These are phyloP conservation scores for Lipomyces yamanashiensis DNA, from an alignment of 805 yeast genomes.

Conservation along the genomic window DNA sequence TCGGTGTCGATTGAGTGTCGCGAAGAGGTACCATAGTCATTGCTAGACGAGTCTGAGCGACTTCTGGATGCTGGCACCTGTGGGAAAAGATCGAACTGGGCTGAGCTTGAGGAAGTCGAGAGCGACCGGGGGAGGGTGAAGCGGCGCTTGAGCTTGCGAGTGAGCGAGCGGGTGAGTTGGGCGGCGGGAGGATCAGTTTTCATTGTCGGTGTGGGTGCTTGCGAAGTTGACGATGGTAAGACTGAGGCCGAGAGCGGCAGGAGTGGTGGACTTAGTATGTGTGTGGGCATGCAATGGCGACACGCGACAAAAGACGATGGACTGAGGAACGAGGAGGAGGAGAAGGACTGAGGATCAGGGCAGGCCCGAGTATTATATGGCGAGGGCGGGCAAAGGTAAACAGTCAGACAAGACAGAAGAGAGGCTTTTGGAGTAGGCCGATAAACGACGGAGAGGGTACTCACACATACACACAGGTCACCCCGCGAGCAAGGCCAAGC, in stretches of 20 bases:
- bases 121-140: conserved; percentile 28
- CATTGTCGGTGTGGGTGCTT: neutral
- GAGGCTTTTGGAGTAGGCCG: too few relatives aligned
- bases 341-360: too few relatives aligned
- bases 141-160: conserved; percentile 28
- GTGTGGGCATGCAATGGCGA: neutral
- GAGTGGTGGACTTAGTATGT: neutral
- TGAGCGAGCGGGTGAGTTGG: conserved; percentile 26
- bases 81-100: neutral
- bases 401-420: too few relatives aligned
- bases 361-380: too few relatives aligned
- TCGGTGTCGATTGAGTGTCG: conserved; percentile 3
- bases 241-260: neutral
- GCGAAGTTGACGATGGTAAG: neutral
- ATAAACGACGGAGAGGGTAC: too few relatives aligned
- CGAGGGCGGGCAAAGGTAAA: too few relatives aligned
- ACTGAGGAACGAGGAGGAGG: too few relatives aligned
- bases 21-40: neutral
- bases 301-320: neutral
- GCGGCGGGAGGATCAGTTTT: conserved; percentile 1
- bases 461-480: too few relatives aligned
- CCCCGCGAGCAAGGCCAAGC: too few relatives aligned
- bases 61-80: neutral
- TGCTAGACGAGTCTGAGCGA: conserved; percentile 1
- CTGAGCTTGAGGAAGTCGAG: conserved; percentile 2